Evolutionary conservation across 768 basidiomycete species (phyloP), one percentile per base, ranked within the genome.

Genomic region (Pisolithus sp.): DNA sequence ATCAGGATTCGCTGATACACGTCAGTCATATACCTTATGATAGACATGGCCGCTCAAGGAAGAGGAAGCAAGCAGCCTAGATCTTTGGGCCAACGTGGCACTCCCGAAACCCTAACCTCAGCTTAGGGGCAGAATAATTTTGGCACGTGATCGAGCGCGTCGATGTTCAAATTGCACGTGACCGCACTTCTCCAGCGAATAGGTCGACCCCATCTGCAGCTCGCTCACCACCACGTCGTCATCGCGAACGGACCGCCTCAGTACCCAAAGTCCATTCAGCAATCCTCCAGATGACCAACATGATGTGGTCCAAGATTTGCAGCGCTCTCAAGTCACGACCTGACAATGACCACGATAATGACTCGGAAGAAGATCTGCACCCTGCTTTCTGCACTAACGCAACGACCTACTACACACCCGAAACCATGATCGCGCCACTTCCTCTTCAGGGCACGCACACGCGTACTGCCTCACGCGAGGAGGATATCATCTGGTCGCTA

Each of bases 401-500:
- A 18, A 83, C 74, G 28, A 86, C 87, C 0, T 89, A 88, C 61
- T 89, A 87, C 61, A 85, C 85, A 0, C 84, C 86, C 1, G 85
- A 85, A 53, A 80, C 81, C 7, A 79, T 84, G 72, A 82, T 85
- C 23, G 85, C 87, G 0, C 73, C 76, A 0, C 84, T 86, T 0
- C 85, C 87, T 18, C 79, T 82, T 0, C 70, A 71, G 34, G 71
- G 71, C 2, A 59, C 59, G 4, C 85, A 85, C 56, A 68, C 69
- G 6, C 77, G 85, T 39, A 82, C 76, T 53, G 76, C 81, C 0
- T 88, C 86, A 4, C 82, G 81, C 53, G 86, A 86, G 54, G 85
- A 88, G 53, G 82, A 77, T 57, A 62, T 84, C 28, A 86, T 90
- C 31, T 80, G 79, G 63, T 83, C 81, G 7, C 72, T 92, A 21